These are phyloP conservation scores for Petunia hybrid DNA, from an alignment of 305 asterid genomes.

Conservation along the genomic window DNA sequence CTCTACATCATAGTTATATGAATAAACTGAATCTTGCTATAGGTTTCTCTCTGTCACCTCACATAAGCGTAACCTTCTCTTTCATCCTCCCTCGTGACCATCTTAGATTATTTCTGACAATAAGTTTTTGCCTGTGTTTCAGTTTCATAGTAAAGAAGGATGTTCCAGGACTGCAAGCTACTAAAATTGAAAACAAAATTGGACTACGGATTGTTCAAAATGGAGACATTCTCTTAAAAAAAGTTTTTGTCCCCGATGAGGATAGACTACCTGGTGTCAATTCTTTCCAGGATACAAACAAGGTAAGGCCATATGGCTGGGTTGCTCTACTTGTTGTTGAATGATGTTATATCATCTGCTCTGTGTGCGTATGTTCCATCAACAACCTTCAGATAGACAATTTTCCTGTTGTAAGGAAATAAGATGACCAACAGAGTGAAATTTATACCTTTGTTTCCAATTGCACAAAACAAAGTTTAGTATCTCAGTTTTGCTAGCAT, in stretches of 20 bases:
- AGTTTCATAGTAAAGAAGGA: slow-evolving; percentile 87
- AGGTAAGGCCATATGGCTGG: slow-evolving; percentile 52
- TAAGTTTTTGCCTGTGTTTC: slow-evolving; percentile 39
- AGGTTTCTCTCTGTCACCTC: neutral
- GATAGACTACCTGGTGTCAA: slow-evolving; percentile 88
- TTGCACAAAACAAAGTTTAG: neutral
- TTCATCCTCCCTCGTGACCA: neutral
- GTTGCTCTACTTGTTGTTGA: slow-evolving; percentile 10
- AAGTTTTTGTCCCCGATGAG: slow-evolving; percentile 89
- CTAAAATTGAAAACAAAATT: slow-evolving; percentile 91
- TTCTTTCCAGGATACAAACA: slow-evolving; percentile 91
- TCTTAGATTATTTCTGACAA: slow-evolving; percentile 21
- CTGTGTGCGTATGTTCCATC: neutral
- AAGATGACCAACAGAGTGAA: neutral
- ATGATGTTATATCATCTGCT: slow-evolving; percentile 13
- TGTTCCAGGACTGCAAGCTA: slow-evolving; percentile 88
- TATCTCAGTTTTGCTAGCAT: neutral
- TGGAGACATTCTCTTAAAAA: slow-evolving; percentile 85
- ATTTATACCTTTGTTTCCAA: neutral
- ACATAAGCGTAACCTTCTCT: neutral
- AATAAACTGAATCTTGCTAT: neutral
- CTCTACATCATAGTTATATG: neutral
- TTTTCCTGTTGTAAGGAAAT: neutral
- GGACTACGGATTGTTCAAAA: slow-evolving; percentile 94
- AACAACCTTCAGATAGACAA: neutral